Conservation (phyloP, 2,329 filamentous ascomycete genomes). For the Fusarium nanum region DNA sequence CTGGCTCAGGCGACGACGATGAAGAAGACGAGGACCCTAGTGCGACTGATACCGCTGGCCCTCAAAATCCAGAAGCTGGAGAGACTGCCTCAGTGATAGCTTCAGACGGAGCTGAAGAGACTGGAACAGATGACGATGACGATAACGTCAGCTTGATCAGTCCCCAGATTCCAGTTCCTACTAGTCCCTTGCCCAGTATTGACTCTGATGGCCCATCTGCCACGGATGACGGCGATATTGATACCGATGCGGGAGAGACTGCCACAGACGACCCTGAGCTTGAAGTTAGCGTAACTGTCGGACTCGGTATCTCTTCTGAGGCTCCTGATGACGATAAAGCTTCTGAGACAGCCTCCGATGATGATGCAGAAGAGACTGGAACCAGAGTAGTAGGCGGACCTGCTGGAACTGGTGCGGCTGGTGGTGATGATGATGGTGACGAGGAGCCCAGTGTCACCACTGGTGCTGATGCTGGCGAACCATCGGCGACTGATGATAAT, state of each 20-base stretch:
- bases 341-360: fast-evolving
- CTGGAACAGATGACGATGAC: not conserved
- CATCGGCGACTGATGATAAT: not conserved
- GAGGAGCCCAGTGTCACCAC: not conserved
- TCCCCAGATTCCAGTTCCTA: not conserved
- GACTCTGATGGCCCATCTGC: not conserved
- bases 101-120: not conserved
- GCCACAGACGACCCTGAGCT: fast-evolving
- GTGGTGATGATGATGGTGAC: not conserved
- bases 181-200: not conserved
- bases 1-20: not conserved
- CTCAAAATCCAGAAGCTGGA: not conserved
- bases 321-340: not conserved
- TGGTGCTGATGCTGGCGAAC: not conserved
- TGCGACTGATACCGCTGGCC: not conserved
- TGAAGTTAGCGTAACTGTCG: fast-evolving
- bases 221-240: not conserved
- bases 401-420: no score
- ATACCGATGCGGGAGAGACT: not conserved
- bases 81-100: not conserved
- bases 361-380: not conserved
- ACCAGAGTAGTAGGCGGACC: not conserved
- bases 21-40: not conserved
- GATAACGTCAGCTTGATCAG: not conserved
- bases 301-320: fast-evolving